Conservation (phyloP, 495 filamentous ascomycete species). For the Evernia prunastri region DNA sequence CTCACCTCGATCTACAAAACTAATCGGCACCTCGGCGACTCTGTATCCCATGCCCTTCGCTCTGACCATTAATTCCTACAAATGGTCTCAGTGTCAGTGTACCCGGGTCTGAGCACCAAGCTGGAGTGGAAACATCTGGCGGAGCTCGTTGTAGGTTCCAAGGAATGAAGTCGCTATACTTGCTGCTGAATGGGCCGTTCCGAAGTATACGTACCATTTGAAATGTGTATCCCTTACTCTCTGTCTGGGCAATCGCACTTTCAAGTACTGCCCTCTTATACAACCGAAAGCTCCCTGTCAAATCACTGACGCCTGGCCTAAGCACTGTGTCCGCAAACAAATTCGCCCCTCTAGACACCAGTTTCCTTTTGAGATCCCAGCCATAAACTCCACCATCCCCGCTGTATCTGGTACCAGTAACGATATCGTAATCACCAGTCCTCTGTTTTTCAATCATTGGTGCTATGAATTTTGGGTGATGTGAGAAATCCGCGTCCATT, state of each 20-base stretch:
- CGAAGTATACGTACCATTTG: constrained; percentile 58
- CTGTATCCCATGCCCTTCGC: constrained; percentile 88
- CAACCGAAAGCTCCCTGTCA: constrained; percentile 89
- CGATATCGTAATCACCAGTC: constrained; percentile 77
- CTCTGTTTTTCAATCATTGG: constrained; percentile 75
- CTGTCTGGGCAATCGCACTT: constrained; percentile 76
- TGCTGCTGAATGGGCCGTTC: background rate
- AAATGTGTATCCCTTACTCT: constrained; percentile 95
- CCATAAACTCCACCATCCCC: constrained; percentile 81
- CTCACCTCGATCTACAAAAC: constrained; percentile 73
- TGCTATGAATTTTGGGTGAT: constrained; percentile 95
- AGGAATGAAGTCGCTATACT: background rate
- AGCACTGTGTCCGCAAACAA: constrained; percentile 92
- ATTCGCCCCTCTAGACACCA: constrained; percentile 85
- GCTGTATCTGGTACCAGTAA: constrained; percentile 90
- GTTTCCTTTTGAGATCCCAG: constrained; percentile 95
- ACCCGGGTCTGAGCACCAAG: background rate
- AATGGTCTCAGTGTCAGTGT: background rate
- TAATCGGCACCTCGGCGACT: constrained; percentile 90
- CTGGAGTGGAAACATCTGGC: background rate
- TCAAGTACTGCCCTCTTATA: constrained; percentile 88
- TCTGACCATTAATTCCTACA: constrained; percentile 74
- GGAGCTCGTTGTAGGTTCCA: background rate
- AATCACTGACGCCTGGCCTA: constrained; percentile 88
- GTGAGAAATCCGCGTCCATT: constrained; percentile 99